These are phyloP conservation scores for Rehmannia glutinosa DNA, from an alignment of 257 asterid species.

Conservation along the genomic window DNA sequence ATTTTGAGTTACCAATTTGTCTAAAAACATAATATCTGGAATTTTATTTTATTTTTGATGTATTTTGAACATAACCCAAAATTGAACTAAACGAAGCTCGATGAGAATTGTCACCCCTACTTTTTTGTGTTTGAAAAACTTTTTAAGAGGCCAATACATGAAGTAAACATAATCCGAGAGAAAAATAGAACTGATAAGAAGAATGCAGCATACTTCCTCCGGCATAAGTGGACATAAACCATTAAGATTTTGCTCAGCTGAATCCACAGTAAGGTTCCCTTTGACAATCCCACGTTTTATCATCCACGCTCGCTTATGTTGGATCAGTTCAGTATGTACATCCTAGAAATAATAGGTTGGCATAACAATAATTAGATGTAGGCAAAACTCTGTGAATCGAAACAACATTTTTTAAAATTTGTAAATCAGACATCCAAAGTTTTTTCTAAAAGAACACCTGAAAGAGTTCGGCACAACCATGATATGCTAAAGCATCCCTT, in stretches of 20 bases:
- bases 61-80: no score
- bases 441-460: conserved; percentile 50
- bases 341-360: conserved; percentile 45
- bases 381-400: conserved; percentile 5
- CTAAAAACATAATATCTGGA: no score
- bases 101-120: no score
- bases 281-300: conserved; percentile 76
- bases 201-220: conserved; percentile 66
- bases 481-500: conserved; percentile 86
- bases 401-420: not conserved
- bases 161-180: no score
- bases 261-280: conserved; percentile 79
- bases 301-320: conserved; percentile 94
- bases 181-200: not conserved
- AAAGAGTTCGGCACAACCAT: conserved; percentile 98
- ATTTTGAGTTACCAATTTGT: no score
- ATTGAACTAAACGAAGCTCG: no score
- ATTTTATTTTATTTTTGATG: no score
- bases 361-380: conserved; percentile 16
- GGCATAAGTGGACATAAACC: conserved; percentile 99
- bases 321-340: conserved; percentile 98
- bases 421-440: conserved; percentile 8
- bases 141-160: no score
- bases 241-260: conserved; percentile 60
- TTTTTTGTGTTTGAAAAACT: no score